Conservation (phyloP, 1,284 basidiomycete genomes). For the Fomitopsis palustris region DNA sequence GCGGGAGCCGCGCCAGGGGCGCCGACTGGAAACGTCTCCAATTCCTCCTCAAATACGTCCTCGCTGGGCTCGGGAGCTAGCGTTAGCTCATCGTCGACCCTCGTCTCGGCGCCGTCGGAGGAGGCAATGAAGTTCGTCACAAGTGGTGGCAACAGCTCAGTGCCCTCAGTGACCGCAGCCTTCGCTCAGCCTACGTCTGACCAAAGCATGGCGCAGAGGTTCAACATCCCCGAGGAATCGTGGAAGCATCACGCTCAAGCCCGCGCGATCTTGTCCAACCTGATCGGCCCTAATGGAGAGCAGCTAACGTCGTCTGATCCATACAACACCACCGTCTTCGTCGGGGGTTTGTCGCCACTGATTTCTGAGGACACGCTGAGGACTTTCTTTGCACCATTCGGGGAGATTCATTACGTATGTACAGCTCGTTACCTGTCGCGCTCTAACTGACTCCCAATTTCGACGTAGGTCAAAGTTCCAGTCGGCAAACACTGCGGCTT, state of each 20-base stretch:
- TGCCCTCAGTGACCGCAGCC: constrained; percentile 38
- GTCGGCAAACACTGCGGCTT: constrained; percentile 95
- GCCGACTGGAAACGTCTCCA: constrained; percentile 33
- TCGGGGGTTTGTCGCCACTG: constrained; percentile 81
- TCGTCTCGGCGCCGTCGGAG: constrained; percentile 46
- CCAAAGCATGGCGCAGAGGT: constrained; percentile 43
- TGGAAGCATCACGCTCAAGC: constrained; percentile 82
- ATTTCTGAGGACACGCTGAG: constrained; percentile 86
- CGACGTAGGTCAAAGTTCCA: constrained; percentile 83
- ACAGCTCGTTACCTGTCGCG: constrained; percentile 3
- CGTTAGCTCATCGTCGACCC: constrained; percentile 37
- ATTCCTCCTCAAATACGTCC: constrained; percentile 54
- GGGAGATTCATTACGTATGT: constrained; percentile 84
- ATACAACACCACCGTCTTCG: constrained; percentile 91
- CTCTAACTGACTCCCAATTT: constrained; percentile 6
- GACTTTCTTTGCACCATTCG: constrained; percentile 87
- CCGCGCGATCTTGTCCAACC: constrained; percentile 71
- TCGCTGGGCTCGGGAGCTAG: constrained; percentile 56
- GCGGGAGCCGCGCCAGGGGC: constrained; percentile 37
- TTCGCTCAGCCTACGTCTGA: constrained; percentile 39
- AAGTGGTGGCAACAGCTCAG: constrained; percentile 22
- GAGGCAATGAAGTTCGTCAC: constrained; percentile 34
- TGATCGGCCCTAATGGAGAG: constrained; percentile 81
- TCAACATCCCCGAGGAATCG: constrained; percentile 65
- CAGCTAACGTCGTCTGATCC: constrained; percentile 83